These are phyloP conservation scores for Hyphopichia fennica DNA, from an alignment of 1,139 yeast species.

Conservation along the genomic window DNA sequence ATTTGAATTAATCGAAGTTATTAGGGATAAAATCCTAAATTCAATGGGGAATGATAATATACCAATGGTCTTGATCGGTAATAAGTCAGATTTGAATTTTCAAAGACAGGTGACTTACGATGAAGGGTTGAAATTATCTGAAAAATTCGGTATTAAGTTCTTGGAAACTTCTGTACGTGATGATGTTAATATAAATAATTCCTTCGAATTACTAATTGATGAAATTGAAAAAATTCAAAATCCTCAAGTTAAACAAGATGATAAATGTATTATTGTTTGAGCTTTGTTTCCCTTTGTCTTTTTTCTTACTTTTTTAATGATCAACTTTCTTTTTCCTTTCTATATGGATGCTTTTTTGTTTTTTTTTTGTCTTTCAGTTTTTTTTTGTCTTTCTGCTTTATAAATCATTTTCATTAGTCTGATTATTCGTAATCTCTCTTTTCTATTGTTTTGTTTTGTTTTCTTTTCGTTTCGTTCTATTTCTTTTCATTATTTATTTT, in stretches of 20 bases:
- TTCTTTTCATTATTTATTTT: too few species aligned
- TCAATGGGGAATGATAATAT: constrained; percentile 69
- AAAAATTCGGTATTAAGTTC: constrained; percentile 62
- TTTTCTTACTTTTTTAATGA: too few species aligned
- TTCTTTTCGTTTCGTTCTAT: too few species aligned
- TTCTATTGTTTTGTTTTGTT: too few species aligned
- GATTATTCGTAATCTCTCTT: too few species aligned
- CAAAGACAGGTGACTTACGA: constrained; percentile 64
- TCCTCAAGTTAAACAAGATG: constrained; percentile 39
- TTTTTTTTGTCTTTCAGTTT: too few species aligned
- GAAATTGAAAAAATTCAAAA: constrained; percentile 67
- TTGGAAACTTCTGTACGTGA: constrained; percentile 84
- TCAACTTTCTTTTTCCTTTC: too few species aligned
- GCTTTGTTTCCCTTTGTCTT: neutral
- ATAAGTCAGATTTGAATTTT: constrained; percentile 69
- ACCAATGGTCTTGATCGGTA: constrained; percentile 84
- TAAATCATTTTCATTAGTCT: too few species aligned
- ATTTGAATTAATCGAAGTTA: constrained; percentile 74
- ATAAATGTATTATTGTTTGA: constrained; percentile 34
- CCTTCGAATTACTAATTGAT: constrained; percentile 66
- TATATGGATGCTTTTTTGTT: too few species aligned
- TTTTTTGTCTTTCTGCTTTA: too few species aligned
- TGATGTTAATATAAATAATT: constrained; percentile 62
- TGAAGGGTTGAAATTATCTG: constrained; percentile 69
- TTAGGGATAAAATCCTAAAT: constrained; percentile 82